A percentile compares a stretch with the other conserved stretches of the same genome.
Evolutionary conservation across 2,329 filamentous ascomycete genomes (phyloP).

Genomic region (Colletotrichum coccodes): DNA sequence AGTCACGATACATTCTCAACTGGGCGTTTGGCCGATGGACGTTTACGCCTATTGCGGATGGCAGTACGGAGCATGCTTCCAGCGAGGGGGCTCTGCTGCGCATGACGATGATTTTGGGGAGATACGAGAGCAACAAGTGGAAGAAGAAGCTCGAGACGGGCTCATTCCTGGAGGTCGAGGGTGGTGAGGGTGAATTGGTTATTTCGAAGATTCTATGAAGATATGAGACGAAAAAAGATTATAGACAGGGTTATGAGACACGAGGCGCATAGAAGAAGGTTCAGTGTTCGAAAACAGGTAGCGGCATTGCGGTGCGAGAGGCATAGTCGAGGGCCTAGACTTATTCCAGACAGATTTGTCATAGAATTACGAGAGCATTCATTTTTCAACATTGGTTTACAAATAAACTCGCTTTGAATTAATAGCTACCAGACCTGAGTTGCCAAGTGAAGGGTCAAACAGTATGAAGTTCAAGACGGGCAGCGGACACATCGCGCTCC

Average conservation of each 20-base stretch:
- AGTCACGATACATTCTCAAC: slow-evolving; percentile 84
- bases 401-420: too few species aligned
- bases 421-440: too few species aligned
- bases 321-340: background rate
- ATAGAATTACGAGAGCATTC: background rate
- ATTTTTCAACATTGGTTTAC: background rate
- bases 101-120: slow-evolving; percentile 80
- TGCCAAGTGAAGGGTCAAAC: too few species aligned
- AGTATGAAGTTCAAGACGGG: too few species aligned
- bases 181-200: slow-evolving; percentile 56
- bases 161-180: slow-evolving; percentile 62
- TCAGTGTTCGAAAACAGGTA: background rate
- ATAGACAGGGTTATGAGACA: slow-evolving; percentile 28
- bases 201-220: slow-evolving; percentile 61
- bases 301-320: background rate
- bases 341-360: background rate
- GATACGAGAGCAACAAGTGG: slow-evolving; percentile 81
- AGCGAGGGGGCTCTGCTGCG: slow-evolving; percentile 67
- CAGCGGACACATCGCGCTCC: too few species aligned
- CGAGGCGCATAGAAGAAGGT: background rate
- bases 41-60: slow-evolving; percentile 70
- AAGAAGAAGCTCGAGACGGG: slow-evolving; percentile 75
- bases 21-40: slow-evolving; percentile 99
- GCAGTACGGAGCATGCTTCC: slow-evolving; percentile 61
- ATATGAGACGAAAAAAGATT: slow-evolving; percentile 31